Conservation (phyloP, 1,284 basidiomycete species). For the Rhodotorula mucilaginosa region DNA sequence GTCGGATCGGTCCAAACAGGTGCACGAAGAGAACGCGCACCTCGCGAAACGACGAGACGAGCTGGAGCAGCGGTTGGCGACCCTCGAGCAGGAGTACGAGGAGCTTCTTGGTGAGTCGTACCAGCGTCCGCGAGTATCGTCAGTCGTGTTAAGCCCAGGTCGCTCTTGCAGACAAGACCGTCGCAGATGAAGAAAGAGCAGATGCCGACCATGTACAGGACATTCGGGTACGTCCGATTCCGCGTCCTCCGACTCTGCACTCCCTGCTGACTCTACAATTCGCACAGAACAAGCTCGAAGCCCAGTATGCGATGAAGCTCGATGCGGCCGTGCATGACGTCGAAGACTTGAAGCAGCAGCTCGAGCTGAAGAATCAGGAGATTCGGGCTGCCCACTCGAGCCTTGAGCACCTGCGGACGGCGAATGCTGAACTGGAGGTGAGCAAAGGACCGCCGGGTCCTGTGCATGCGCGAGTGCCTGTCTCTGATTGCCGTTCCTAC, state of each 20-base stretch:
- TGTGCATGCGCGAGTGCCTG: too few species aligned
- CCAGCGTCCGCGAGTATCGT: too few species aligned
- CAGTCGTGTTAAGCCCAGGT: background rate
- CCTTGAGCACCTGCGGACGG: constrained; percentile 89
- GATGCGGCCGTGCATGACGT: constrained; percentile 85
- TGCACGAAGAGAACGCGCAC: constrained; percentile 89
- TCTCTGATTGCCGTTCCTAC: background rate
- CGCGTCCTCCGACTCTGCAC: background rate
- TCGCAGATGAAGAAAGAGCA: constrained; percentile 47
- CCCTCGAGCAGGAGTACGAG: constrained; percentile 90
- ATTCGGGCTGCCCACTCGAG: constrained; percentile 77
- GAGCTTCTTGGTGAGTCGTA: constrained; percentile 74
- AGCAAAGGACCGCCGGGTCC: constrained; percentile 27
- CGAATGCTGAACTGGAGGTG: constrained; percentile 97
- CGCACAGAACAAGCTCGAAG: constrained; percentile 80
- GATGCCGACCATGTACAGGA: constrained; percentile 68
- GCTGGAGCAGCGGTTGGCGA: constrained; percentile 74
- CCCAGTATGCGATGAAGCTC: constrained; percentile 87
- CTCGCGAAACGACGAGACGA: constrained; percentile 79
- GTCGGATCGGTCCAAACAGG: constrained; percentile 80
- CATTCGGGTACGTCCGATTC: constrained; percentile 68
- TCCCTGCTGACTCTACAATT: constrained; percentile 13
- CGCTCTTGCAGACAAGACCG: constrained; percentile 44
- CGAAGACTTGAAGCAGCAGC: constrained; percentile 82
- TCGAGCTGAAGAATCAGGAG: constrained; percentile 83